phyloP scores from a whole-genome alignment of 2,329 filamentous ascomycete species.

The Fusarium ambrosium region DNA sequence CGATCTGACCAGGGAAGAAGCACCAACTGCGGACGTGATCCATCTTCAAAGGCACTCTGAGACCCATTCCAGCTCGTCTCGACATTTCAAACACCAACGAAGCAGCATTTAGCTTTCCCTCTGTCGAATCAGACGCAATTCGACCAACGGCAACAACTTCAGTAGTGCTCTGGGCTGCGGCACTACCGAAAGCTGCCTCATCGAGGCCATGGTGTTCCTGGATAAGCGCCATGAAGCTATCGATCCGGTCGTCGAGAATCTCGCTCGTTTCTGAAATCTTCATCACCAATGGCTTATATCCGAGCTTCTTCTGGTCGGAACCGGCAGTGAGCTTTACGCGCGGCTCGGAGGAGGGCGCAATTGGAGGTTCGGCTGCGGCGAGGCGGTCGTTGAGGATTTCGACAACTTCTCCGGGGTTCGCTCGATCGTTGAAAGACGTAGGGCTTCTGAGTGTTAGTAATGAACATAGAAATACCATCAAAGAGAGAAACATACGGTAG shows the following conservation, averaged over 20 bases:
- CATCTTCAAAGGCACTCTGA: conserved; percentile 84
- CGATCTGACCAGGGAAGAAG: conserved; percentile 95
- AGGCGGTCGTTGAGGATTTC: conserved; percentile 88
- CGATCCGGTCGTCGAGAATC: conserved; percentile 94
- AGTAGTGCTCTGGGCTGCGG: conserved; percentile 84
- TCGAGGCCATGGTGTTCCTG: conserved; percentile 82
- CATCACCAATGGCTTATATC: conserved; percentile 94
- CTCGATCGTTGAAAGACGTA: conserved; percentile 76
- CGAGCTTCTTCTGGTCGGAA: conserved; percentile 90
- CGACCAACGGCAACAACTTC: conserved; percentile 92
- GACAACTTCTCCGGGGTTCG: conserved; percentile 83
- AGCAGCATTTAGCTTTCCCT: conserved; percentile 87
- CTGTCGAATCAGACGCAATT: conserved; percentile 88
- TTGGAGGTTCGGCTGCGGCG: conserved; percentile 73
- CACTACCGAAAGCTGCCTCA: conserved; percentile 86
- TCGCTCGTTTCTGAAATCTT: conserved; percentile 93
- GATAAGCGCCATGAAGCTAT: conserved; percentile 83
- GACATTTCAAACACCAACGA: conserved; percentile 92
- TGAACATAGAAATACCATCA: too few relatives aligned
- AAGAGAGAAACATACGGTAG: conserved; percentile 42
- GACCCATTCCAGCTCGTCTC: conserved; percentile 83
- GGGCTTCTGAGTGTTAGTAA: conserved; percentile 38
- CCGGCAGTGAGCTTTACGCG: conserved; percentile 88
- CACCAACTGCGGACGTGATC: conserved; percentile 77
- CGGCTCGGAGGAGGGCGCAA: conserved; percentile 79